Conservation (phyloP, 83 land plant genomes). For the Diphasiastrum complanatum region DNA sequence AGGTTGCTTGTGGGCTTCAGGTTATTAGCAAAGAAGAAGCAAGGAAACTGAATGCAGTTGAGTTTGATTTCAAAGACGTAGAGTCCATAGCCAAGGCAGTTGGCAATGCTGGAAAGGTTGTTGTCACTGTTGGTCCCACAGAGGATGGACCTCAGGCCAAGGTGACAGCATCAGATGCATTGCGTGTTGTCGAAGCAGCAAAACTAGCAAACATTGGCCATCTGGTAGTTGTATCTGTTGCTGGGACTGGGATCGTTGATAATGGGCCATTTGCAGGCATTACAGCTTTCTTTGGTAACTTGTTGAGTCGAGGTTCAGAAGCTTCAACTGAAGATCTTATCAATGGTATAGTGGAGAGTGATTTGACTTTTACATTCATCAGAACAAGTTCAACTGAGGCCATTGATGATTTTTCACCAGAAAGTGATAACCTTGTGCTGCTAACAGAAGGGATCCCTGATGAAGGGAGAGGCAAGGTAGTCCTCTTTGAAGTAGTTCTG, state of each 20-base stretch:
- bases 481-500: background rate
- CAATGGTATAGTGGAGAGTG: constrained; percentile 4
- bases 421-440: constrained; percentile 7
- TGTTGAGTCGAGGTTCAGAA: constrained; percentile 1
- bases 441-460: constrained; percentile 4
- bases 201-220: constrained; percentile 7
- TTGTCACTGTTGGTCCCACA: constrained; percentile 10
- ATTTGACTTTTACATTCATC: constrained; percentile 5
- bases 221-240: constrained; percentile 5
- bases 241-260: background rate
- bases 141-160: constrained; percentile 10
- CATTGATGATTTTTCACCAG: constrained; percentile 9
- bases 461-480: constrained; percentile 12
- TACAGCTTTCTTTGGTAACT: constrained; percentile 7
- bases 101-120: constrained; percentile 10
- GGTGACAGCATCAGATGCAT: constrained; percentile 3
- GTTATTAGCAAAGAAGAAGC: constrained; percentile 15
- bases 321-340: background rate
- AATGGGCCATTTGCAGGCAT: constrained; percentile 5
- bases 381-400: background rate
- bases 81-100: constrained; percentile 12
- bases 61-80: constrained; percentile 7
- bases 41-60: constrained; percentile 8
- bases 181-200: constrained; percentile 7
- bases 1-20: too few relatives aligned